Base-by-base conservation (phyloP, 176 grass and related monocot genomes). In the Oryza meridionalis region DNA sequence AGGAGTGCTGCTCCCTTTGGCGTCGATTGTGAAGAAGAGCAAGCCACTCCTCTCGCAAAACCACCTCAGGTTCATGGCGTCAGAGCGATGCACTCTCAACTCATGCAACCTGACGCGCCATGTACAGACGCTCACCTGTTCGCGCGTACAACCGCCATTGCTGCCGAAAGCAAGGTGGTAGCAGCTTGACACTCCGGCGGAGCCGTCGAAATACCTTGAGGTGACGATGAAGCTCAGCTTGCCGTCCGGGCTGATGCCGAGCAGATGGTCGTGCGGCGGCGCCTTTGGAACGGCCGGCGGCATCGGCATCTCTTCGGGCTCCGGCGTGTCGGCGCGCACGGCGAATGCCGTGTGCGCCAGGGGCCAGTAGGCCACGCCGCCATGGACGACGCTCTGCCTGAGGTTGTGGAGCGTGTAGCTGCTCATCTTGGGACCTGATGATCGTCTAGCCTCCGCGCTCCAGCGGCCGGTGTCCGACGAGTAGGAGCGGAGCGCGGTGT, bases 201-300 rank as follows among this genome's bases (percentile, higher is more conserved):
- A 29, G 29, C 29, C 29, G 29, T 29, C 29, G 29, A 29, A 29
- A 0, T 29, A 29, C 29, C 29, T 29, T 29, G 29, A 29, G 29
- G 29, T 29, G 29, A 2, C 45, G 45, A 14, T 7, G 26, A 9
- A 45, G 10, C 40, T 62, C 5, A 85, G 84, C 53, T 58, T 82
- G 12, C 33, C 64, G 24, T 91, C 69, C 69, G 77, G 67, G 44
- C 77, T 88, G 46, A 91, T 58, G 21, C 90, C 92, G 1, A 96
- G 84, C 33, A 90, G 3, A 5, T 25, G 2, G 58, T 0, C 0
- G 40, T 42, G 40, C 9, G 1, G 8, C 40, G 40, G 40, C 40
- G 40, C 40, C 1, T 42, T 42, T 42, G 40, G 40, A 42, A 26
- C 21, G 6, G 0, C 0, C 0, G 0, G 9, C 14, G 76, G 76